Evolutionary conservation across 805 yeast species (phyloP).

Genomic region (Candida ficus): DNA sequence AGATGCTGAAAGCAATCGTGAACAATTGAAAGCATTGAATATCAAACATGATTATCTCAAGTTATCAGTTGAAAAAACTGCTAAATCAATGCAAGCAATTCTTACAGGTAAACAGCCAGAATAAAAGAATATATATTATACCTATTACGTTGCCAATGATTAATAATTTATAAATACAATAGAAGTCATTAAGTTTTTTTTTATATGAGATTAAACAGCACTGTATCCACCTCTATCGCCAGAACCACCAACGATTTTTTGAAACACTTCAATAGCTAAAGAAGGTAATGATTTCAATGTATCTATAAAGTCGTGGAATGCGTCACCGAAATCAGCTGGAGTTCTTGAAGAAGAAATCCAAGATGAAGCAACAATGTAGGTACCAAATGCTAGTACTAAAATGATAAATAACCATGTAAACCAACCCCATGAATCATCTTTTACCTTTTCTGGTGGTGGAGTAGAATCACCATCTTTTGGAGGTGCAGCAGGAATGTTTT

Average conservation of each 20-base stretch:
- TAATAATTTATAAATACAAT: not conserved
- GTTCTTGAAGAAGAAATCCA: conserved; percentile 70
- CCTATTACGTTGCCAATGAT: too few species aligned
- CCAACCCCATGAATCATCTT: conserved; percentile 62
- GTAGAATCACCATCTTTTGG: conserved; percentile 20
- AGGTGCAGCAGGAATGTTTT: conserved; percentile 19
- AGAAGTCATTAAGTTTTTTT: not conserved
- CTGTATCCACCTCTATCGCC: conserved; percentile 83
- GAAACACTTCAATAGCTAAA: conserved; percentile 61
- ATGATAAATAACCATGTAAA: conserved; percentile 78
- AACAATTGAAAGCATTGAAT: conserved; percentile 51
- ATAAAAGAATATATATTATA: not conserved
- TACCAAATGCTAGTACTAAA: conserved; percentile 61
- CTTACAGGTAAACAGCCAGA: conserved; percentile 17
- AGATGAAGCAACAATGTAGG: conserved; percentile 67
- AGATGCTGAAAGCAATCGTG: conserved; percentile 52
- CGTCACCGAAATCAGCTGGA: conserved; percentile 65
- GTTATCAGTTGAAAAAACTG: conserved; percentile 71
- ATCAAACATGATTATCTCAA: conserved; percentile 71
- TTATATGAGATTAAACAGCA: conserved; percentile 50
- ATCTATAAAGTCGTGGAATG: conserved; percentile 69
- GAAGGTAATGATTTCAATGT: conserved; percentile 59
- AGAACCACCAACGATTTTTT: conserved; percentile 56
- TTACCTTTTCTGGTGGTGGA: conserved; percentile 19
- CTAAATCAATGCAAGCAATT: conserved; percentile 51